These are phyloP conservation scores for Pyrrhoderma noxium DNA, from an alignment of 1,284 basidiomycete genomes.

Conservation along the genomic window DNA sequence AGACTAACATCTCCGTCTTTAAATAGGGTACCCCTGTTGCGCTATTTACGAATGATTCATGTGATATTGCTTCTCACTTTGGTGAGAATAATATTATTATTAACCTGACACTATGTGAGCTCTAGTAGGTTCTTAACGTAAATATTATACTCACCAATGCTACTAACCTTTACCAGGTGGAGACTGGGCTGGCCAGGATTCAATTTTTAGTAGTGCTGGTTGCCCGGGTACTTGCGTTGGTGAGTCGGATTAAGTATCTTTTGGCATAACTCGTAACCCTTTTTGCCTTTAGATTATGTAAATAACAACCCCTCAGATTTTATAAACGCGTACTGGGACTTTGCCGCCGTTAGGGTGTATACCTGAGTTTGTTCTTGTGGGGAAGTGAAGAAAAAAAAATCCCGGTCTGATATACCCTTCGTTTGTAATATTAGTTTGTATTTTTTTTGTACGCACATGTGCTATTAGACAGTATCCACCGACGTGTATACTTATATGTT, in stretches of 20 bases:
- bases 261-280: conserved; percentile 36
- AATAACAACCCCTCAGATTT: conserved; percentile 40
- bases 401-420: no score
- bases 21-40: conserved; percentile 44
- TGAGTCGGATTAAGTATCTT: conserved; percentile 23
- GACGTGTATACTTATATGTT: no score
- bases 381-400: no score
- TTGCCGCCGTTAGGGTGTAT: conserved; percentile 29
- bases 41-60: conserved; percentile 46
- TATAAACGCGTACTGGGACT: conserved; percentile 41
- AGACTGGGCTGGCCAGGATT: conserved; percentile 16
- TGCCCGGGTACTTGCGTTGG: conserved; percentile 13
- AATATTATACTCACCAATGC: conserved; percentile 24
- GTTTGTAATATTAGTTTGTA: no score
- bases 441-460: no score
- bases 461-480: no score
- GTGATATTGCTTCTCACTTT: conserved; percentile 45
- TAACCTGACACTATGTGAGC: conserved; percentile 44
- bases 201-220: conserved; percentile 1
- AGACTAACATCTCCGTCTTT: conserved; percentile 33
- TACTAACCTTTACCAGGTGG: conserved; percentile 11
- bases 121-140: conserved; percentile 17
- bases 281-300: conserved; percentile 33
- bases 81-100: conserved; percentile 55
- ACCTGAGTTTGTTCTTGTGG: no score